Percentiles rank a stretch among this genome's conserved stretches.
These are phyloP conservation scores for Hirschfeldia incana DNA, from an alignment of 345 rosid genomes.

Conservation along the genomic window DNA sequence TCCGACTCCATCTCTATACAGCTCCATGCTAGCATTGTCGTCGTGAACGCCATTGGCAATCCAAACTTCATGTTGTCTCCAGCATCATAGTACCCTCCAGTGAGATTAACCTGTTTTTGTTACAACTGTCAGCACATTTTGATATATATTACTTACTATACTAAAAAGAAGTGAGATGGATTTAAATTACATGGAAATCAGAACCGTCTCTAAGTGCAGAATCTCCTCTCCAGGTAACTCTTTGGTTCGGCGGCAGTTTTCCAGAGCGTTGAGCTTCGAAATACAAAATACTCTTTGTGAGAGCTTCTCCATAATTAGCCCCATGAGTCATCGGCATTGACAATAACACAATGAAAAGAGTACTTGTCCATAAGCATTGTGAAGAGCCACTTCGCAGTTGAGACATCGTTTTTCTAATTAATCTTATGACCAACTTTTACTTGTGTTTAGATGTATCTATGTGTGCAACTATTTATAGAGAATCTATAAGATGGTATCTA, in stretches of 20 bases:
- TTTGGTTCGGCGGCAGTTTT: constrained; percentile 47
- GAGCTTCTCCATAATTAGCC: too few species aligned
- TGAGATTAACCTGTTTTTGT: constrained; percentile 47
- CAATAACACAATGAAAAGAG: constrained; percentile 15
- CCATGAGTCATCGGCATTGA: background rate
- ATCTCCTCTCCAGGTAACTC: constrained; percentile 66
- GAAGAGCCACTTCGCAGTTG: background rate
- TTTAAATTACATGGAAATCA: constrained; percentile 36
- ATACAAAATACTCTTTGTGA: too few species aligned
- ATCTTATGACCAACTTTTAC: background rate
- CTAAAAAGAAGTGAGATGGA: background rate
- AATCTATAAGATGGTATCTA: background rate
- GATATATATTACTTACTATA: too few species aligned
- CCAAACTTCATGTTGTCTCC: constrained; percentile 81
- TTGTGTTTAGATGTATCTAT: too few species aligned
- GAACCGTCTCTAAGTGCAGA: constrained; percentile 68
- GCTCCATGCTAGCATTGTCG: constrained; percentile 74
- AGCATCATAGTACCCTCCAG: constrained; percentile 75
- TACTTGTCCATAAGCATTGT: constrained; percentile 20
- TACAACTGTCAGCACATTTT: too few species aligned
- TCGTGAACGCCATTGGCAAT: constrained; percentile 72
- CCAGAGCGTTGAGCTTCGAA: too few species aligned
- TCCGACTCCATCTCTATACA: constrained; percentile 48
- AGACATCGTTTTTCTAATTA: background rate
- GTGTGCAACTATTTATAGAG: background rate